These are phyloP conservation scores for Saprolegnia diclina DNA, from an alignment of 352 stramenopile genomes.

Conservation along the genomic window DNA sequence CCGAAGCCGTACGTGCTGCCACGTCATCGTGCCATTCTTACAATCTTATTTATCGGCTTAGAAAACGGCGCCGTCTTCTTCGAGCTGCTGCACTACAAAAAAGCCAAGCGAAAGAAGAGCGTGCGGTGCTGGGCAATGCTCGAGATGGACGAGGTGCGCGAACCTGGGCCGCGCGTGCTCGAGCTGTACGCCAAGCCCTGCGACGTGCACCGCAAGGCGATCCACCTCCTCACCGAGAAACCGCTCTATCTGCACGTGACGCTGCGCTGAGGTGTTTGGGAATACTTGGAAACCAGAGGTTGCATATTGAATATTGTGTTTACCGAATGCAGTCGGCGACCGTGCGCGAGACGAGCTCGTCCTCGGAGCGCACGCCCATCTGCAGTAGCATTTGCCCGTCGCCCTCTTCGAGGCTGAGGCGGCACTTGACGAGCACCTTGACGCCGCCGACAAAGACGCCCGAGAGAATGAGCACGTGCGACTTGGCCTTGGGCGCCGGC, in stretches of 20 bases:
- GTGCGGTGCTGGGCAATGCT: slow-evolving; percentile 66
- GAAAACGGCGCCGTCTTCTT: slow-evolving; percentile 56
- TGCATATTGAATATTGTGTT: no score
- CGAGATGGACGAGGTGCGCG: slow-evolving; percentile 61
- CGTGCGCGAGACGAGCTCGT: slow-evolving; percentile 91
- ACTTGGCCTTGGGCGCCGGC: slow-evolving; percentile 84
- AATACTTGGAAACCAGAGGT: no score
- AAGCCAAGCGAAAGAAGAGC: slow-evolving; percentile 71
- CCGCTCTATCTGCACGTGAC: slow-evolving; percentile 59
- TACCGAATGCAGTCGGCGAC: slow-evolving; percentile 97
- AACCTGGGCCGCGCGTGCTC: slow-evolving; percentile 34
- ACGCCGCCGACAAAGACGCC: slow-evolving; percentile 94
- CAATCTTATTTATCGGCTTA: no score
- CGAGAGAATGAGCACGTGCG: slow-evolving; percentile 95
- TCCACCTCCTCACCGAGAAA: slow-evolving; percentile 70
- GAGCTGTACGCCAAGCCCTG: slow-evolving; percentile 70
- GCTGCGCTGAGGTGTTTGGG: no score
- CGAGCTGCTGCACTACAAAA: slow-evolving; percentile 71
- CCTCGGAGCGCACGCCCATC: slow-evolving; percentile 95
- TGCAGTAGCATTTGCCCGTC: slow-evolving; percentile 79
- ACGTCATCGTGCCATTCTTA: no score
- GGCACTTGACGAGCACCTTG: slow-evolving; percentile 93
- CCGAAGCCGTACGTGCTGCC: slow-evolving; percentile 42
- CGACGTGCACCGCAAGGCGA: slow-evolving; percentile 54
- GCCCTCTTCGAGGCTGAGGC: slow-evolving; percentile 89